A percentile compares a stretch with the other conserved stretches of the same genome.
These are phyloP conservation scores for Penicillium sumatraense DNA, from an alignment of 2,329 filamentous ascomycete species.

Conservation along the genomic window DNA sequence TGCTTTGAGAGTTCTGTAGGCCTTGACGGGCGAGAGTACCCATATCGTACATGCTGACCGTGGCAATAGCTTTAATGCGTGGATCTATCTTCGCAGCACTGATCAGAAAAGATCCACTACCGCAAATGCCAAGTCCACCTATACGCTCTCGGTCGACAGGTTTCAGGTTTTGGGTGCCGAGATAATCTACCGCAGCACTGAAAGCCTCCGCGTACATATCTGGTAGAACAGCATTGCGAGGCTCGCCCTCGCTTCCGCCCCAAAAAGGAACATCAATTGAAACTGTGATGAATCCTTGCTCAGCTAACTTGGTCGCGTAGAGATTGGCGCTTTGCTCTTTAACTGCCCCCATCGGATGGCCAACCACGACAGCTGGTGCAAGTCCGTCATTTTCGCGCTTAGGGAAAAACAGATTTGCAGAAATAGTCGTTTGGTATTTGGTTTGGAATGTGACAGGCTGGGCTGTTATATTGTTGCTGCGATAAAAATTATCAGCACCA, in stretches of 20 bases:
- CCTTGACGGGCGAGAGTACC: conserved; percentile 7
- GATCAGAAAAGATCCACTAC: conserved; percentile 31
- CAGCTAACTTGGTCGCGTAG: conserved; percentile 29
- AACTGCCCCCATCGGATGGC: conserved; percentile 32
- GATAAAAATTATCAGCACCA: conserved; percentile 32
- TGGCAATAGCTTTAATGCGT: conserved; percentile 1
- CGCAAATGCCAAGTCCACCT: conserved; percentile 34
- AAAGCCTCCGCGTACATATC: conserved; percentile 31
- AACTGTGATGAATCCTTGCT: conserved; percentile 30
- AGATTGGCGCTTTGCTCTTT: conserved; percentile 34
- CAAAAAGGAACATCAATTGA: conserved; percentile 29
- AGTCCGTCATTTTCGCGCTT: conserved; percentile 10
- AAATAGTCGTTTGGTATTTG: conserved; percentile 22
- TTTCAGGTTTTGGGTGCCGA: conserved; percentile 19
- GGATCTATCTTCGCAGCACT: conserved; percentile 19
- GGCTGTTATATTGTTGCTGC: conserved; percentile 23
- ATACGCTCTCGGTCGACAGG: conserved; percentile 31
- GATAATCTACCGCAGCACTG: conserved; percentile 32
- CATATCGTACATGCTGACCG: conserved; percentile 12
- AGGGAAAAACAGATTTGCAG: conserved; percentile 26
- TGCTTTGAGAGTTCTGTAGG: conserved; percentile 5
- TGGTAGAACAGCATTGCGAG: conserved; percentile 28
- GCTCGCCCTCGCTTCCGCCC: conserved; percentile 29
- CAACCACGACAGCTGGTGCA: conserved; percentile 26
- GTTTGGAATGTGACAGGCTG: conserved; percentile 22